Conservation (phyloP, 192 early-diverging fungal genomes). For the Coemansia sp. region DNA sequence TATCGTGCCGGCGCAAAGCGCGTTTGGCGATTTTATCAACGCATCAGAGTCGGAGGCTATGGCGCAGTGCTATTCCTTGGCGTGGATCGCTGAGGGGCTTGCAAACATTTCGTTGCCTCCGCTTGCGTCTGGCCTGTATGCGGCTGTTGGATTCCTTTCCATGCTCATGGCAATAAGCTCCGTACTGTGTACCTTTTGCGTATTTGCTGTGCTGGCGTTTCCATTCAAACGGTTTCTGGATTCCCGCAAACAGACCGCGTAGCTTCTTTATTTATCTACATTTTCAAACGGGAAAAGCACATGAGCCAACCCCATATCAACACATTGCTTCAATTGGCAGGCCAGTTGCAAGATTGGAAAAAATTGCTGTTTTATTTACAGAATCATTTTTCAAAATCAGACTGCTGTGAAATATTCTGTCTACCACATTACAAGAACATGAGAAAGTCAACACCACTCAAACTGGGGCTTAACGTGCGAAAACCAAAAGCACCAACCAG, state of each 20-base stretch:
- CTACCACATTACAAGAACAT: neutral
- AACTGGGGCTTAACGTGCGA: constrained; percentile 37
- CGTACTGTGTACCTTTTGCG: constrained; percentile 34
- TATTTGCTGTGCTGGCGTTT: constrained; percentile 25
- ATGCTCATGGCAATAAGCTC: constrained; percentile 46
- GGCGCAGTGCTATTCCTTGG: constrained; percentile 52
- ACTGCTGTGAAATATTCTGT: no score
- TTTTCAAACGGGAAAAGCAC: no score
- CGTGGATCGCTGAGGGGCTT: constrained; percentile 49
- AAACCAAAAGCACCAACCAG: constrained; percentile 16
- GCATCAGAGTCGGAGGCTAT: constrained; percentile 34
- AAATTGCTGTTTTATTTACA: no score
- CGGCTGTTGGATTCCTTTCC: constrained; percentile 18
- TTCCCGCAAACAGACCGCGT: neutral
- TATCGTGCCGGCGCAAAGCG: constrained; percentile 50
- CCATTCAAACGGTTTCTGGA: constrained; percentile 18
- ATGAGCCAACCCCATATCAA: no score
- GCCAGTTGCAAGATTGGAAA: no score
- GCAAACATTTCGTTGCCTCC: constrained; percentile 48
- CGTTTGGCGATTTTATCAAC: constrained; percentile 54
- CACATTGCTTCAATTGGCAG: no score
- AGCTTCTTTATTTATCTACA: no score
- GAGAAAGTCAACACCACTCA: constrained; percentile 37
- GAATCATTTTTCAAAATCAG: no score
- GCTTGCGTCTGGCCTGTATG: constrained; percentile 32